Conservation (phyloP, 352 stramenopile genomes). For the Globisporangium recalcitrans region DNA sequence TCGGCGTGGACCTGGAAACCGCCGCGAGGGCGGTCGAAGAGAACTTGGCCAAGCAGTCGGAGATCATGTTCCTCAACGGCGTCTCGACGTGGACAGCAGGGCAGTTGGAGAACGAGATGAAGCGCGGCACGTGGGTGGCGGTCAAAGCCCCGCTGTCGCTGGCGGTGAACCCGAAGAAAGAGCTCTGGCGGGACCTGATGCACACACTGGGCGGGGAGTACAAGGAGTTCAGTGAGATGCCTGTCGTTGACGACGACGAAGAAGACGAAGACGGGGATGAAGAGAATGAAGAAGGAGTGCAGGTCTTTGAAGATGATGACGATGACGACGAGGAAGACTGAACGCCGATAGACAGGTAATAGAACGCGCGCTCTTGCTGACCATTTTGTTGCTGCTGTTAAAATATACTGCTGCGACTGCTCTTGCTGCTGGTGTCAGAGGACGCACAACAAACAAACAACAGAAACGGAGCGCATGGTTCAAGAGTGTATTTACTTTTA, state of each 20-base stretch:
- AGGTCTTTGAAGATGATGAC: slow-evolving; percentile 10
- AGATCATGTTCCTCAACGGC: slow-evolving; percentile 78
- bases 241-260: slow-evolving; percentile 41
- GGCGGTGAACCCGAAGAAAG: slow-evolving; percentile 51
- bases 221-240: slow-evolving; percentile 63
- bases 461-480: neutral
- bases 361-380: slow-evolving; percentile 14
- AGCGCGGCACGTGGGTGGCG: slow-evolving; percentile 63
- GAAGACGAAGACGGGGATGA: slow-evolving; percentile 27
- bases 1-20: slow-evolving; percentile 59
- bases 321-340: slow-evolving; percentile 10
- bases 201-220: slow-evolving; percentile 60
- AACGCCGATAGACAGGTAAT: slow-evolving; percentile 20
- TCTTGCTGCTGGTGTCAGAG: neutral
- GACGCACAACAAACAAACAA: neutral
- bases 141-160: slow-evolving; percentile 69
- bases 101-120: slow-evolving; percentile 68
- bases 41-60: slow-evolving; percentile 40
- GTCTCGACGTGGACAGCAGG: slow-evolving; percentile 63
- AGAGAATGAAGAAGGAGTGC: slow-evolving; percentile 17
- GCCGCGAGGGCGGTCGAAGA: slow-evolving; percentile 55
- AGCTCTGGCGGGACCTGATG: slow-evolving; percentile 76
- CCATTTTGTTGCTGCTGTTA: neutral
- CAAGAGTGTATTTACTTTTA: neutral
- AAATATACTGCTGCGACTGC: neutral